Percentiles rank a stretch among this genome's conserved stretches.
phyloP scores from a whole-genome alignment of 1,139 yeast genomes.

The Suhomyces bokatorum region DNA sequence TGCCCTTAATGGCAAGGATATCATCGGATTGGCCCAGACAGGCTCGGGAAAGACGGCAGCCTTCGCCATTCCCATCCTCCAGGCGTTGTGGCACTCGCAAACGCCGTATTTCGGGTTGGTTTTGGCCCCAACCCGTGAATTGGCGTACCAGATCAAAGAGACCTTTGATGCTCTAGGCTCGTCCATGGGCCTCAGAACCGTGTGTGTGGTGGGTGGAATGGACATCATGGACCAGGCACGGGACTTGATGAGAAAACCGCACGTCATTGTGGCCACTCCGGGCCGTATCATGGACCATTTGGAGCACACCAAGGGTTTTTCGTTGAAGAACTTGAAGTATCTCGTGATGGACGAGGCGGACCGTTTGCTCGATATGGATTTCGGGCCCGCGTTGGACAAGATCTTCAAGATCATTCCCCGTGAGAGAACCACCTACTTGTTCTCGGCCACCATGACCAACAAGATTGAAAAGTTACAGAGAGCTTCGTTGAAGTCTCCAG shows the following conservation, averaged over 20 bases:
- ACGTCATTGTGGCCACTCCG: slow-evolving; percentile 92
- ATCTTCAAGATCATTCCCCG: slow-evolving; percentile 84
- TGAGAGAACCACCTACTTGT: slow-evolving; percentile 81
- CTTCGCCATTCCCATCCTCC: slow-evolving; percentile 85
- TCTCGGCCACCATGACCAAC: slow-evolving; percentile 95
- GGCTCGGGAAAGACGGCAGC: slow-evolving; percentile 90
- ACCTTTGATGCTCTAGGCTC: slow-evolving; percentile 94
- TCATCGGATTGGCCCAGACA: slow-evolving; percentile 80
- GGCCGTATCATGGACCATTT: slow-evolving; percentile 95
- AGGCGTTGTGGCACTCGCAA: slow-evolving; percentile 86
- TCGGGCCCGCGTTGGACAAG: slow-evolving; percentile 90
- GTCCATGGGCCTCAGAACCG: slow-evolving; percentile 83
- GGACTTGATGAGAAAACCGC: slow-evolving; percentile 91
- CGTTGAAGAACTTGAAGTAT: slow-evolving; percentile 73
- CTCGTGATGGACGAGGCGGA: slow-evolving; percentile 98
- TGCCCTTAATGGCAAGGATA: slow-evolving; percentile 82
- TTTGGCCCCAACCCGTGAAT: slow-evolving; percentile 93
- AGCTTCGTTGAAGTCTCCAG: slow-evolving; percentile 88
- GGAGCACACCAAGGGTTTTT: slow-evolving; percentile 92
- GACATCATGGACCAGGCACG: slow-evolving; percentile 97
- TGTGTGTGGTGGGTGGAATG: slow-evolving; percentile 96
- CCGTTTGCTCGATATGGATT: slow-evolving; percentile 91
- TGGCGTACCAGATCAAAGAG: slow-evolving; percentile 93
- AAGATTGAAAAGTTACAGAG: slow-evolving; percentile 93
- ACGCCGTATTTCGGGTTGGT: slow-evolving; percentile 87